Conservation (phyloP, 371 early-diverging fungal species). For the Zancudomyces culisetae region DNA sequence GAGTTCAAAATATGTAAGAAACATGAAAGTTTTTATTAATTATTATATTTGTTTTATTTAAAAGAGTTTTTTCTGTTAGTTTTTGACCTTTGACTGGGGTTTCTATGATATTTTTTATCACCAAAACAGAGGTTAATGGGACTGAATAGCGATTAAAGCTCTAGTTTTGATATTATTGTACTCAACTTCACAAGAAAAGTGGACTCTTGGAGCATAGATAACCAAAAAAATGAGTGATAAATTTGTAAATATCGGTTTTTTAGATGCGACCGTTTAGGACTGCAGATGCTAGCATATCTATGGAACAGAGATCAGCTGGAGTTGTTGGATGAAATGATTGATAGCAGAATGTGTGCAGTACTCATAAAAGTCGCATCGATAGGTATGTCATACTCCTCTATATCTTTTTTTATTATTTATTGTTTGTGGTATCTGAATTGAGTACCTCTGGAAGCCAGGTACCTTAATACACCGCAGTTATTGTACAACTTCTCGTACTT, state of each 20-base stretch:
- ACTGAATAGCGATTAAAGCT: no score
- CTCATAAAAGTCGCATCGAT: constrained; percentile 92
- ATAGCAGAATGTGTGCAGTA: constrained; percentile 56
- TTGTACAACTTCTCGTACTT: no score
- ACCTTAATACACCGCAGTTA: no score
- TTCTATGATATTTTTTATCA: neutral
- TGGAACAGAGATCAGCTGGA: constrained; percentile 84
- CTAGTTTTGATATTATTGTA: no score
- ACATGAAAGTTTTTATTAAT: constrained; percentile 20
- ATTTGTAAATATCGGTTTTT: constrained; percentile 16
- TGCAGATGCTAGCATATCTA: constrained; percentile 75
- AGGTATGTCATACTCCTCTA: no score
- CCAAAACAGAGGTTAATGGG: no score
- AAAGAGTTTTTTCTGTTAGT: neutral
- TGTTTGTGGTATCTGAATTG: no score
- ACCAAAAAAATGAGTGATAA: no score
- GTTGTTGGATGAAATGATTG: constrained; percentile 86
- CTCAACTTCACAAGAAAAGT: no score
- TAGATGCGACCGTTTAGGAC: constrained; percentile 54
- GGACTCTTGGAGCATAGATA: no score
- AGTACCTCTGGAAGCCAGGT: no score
- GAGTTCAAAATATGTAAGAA: constrained; percentile 76
- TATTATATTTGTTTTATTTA: neutral
- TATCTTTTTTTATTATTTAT: no score
- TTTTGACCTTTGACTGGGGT: neutral